A percentile compares a stretch with the other conserved stretches of the same genome.
Conservation (phyloP, 768 basidiomycete genomes). For the Tylopilus vinaceipallidus region DNA sequence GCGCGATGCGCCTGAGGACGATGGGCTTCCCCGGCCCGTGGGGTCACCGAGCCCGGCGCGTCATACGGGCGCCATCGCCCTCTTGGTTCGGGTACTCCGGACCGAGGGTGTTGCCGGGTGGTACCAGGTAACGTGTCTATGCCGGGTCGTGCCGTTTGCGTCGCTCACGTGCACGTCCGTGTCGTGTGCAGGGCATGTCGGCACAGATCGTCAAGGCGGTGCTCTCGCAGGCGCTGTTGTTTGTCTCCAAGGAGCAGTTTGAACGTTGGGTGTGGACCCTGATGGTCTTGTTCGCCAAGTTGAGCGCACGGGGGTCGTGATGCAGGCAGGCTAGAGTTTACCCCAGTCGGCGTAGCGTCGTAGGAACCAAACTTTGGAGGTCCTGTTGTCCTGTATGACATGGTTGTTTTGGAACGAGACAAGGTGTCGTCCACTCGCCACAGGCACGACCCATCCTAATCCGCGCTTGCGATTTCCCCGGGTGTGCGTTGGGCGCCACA, state of each 20-base stretch:
- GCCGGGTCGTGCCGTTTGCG: too few species aligned
- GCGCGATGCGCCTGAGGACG: slow-evolving; percentile 32
- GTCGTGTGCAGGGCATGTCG: slow-evolving; percentile 76
- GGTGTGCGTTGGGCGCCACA: too few species aligned
- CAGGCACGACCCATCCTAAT: too few species aligned
- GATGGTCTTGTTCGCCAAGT: slow-evolving; percentile 51
- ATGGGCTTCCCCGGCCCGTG: slow-evolving; percentile 17
- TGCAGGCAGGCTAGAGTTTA: too few species aligned
- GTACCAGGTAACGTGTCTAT: slow-evolving; percentile 71
- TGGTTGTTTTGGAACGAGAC: too few species aligned
- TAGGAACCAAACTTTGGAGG: not conserved
- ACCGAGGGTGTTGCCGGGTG: slow-evolving; percentile 86
- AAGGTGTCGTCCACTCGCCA: too few species aligned
- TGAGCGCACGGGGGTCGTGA: slow-evolving; percentile 13
- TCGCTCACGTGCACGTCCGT: not conserved
- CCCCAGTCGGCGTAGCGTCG: too few species aligned
- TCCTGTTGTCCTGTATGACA: too few species aligned
- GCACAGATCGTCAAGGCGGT: slow-evolving; percentile 97
- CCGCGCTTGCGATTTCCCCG: too few species aligned
- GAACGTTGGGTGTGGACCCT: slow-evolving; percentile 82
- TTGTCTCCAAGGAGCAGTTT: slow-evolving; percentile 97
- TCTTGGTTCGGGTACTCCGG: slow-evolving; percentile 68
- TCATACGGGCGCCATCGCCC: slow-evolving; percentile 67
- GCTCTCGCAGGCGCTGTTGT: slow-evolving; percentile 89
- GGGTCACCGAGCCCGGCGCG: not conserved